phyloP scores from a whole-genome alignment of 345 rosid species.

The Eucalyptus pauciflora region DNA sequence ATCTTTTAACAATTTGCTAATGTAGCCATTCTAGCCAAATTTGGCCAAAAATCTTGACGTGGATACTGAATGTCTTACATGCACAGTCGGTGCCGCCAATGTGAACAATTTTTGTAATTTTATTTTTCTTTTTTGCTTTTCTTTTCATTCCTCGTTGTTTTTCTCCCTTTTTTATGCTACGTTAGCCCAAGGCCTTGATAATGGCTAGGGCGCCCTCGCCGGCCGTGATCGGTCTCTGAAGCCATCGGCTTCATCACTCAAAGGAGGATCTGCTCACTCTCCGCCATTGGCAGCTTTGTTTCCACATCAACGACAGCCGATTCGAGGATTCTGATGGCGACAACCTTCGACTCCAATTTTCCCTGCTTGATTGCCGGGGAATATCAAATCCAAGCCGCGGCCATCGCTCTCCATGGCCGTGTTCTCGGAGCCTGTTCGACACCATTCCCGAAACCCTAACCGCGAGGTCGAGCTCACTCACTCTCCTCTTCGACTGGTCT shows the following conservation, averaged over 20 bases:
- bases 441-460: conserved; percentile 29
- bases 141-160: not conserved
- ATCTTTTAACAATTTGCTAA: not conserved
- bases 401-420: conserved; percentile 12
- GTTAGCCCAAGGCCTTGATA: conserved; percentile 29
- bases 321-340: conserved; percentile 37
- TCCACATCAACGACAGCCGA: conserved; percentile 33
- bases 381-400: conserved; percentile 23
- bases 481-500: not conserved
- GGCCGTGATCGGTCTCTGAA: conserved; percentile 16
- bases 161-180: not conserved
- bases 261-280: conserved; percentile 31
- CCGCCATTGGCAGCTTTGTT: conserved; percentile 38
- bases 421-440: conserved; percentile 13
- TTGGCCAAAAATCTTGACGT: not conserved
- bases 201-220: conserved; percentile 38
- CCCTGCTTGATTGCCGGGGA: conserved; percentile 28
- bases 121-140: not conserved
- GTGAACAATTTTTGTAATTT: not conserved
- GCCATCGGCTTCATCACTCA: conserved; percentile 21
- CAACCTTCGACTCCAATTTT: conserved; percentile 34
- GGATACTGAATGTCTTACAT: accelerated
- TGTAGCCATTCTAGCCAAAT: not conserved
- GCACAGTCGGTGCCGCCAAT: accelerated
- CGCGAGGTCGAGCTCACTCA: conserved; percentile 16